phyloP scores from a whole-genome alignment of 1,284 basidiomycete species.

The Hypsizygus ulmarius region DNA sequence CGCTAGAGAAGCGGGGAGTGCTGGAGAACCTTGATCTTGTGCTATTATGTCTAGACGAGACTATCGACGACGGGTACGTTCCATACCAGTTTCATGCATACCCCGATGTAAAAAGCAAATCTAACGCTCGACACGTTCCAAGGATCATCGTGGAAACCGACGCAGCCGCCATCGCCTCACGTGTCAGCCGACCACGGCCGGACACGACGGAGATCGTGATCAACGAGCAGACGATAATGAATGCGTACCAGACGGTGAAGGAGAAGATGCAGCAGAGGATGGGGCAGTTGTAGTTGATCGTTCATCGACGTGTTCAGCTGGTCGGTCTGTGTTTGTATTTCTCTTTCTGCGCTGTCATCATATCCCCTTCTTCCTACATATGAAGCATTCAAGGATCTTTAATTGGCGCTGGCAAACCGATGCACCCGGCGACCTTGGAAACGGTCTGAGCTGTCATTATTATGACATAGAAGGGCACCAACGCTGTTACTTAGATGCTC shows the following conservation, averaged over 20 bases:
- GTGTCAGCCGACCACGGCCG: slow-evolving; percentile 90
- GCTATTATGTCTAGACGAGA: slow-evolving; percentile 93
- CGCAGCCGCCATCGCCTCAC: slow-evolving; percentile 88
- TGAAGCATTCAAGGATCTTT: too few relatives aligned
- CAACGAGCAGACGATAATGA: slow-evolving; percentile 97
- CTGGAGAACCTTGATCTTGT: slow-evolving; percentile 95
- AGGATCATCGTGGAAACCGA: slow-evolving; percentile 98
- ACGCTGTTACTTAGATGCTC: too few relatives aligned
- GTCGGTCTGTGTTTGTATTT: too few relatives aligned
- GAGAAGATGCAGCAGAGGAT: slow-evolving; percentile 62
- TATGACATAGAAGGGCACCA: too few relatives aligned
- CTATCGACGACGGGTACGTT: slow-evolving; percentile 96
- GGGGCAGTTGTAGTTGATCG: slow-evolving; percentile 43
- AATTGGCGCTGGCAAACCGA: too few relatives aligned
- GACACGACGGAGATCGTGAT: slow-evolving; percentile 97
- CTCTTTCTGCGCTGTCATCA: too few relatives aligned
- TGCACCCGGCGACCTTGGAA: too few relatives aligned
- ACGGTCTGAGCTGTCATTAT: too few relatives aligned
- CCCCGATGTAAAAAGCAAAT: too few relatives aligned
- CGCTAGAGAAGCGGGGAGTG: slow-evolving; percentile 94
- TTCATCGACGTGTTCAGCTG: too few relatives aligned
- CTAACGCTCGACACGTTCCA: slow-evolving; percentile 30
- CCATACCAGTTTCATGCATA: too few relatives aligned
- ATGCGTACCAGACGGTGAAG: slow-evolving; percentile 87
- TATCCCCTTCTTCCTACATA: too few relatives aligned